These are phyloP conservation scores for Termitomyces sp. DNA, from an alignment of 768 basidiomycete genomes.

Conservation along the genomic window DNA sequence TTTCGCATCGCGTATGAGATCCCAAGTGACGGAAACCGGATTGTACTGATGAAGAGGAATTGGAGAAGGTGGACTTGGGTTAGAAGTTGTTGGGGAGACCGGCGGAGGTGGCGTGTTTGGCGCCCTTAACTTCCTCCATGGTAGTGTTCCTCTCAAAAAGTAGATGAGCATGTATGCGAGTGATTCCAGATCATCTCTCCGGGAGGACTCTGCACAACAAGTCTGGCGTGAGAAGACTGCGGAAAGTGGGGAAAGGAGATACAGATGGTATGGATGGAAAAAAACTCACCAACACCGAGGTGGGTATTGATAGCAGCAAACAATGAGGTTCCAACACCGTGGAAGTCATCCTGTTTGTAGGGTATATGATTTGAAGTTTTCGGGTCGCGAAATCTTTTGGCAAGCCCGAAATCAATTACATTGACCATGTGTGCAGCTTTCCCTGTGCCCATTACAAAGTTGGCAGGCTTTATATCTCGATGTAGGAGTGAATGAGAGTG, in stretches of 20 bases:
- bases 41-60: constrained; percentile 33
- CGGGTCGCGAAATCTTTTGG: constrained; percentile 72
- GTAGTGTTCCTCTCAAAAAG: constrained; percentile 72
- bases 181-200: constrained; percentile 77
- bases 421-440: constrained; percentile 69
- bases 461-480: constrained; percentile 97
- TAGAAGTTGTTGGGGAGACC: constrained; percentile 17
- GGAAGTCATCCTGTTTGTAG: constrained; percentile 69
- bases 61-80: constrained; percentile 11
- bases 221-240: constrained; percentile 7
- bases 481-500: constrained; percentile 94
- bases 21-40: constrained; percentile 69
- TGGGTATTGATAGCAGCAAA: constrained; percentile 77
- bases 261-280: constrained; percentile 1
- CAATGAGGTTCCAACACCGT: constrained; percentile 76
- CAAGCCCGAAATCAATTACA: constrained; percentile 87
- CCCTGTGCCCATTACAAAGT: constrained; percentile 91
- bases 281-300: constrained; percentile 61
- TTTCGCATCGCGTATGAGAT: constrained; percentile 73
- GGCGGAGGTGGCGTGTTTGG: constrained; percentile 30
- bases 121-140: constrained; percentile 74
- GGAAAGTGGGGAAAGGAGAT: not conserved
- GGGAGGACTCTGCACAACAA: constrained; percentile 54
- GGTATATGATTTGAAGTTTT: constrained; percentile 65
- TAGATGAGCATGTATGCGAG: constrained; percentile 83